A percentile compares a stretch with the other conserved stretches of the same genome.
These are phyloP conservation scores for Begonia peltatifolia DNA, from an alignment of 306 rosid species.

Conservation along the genomic window DNA sequence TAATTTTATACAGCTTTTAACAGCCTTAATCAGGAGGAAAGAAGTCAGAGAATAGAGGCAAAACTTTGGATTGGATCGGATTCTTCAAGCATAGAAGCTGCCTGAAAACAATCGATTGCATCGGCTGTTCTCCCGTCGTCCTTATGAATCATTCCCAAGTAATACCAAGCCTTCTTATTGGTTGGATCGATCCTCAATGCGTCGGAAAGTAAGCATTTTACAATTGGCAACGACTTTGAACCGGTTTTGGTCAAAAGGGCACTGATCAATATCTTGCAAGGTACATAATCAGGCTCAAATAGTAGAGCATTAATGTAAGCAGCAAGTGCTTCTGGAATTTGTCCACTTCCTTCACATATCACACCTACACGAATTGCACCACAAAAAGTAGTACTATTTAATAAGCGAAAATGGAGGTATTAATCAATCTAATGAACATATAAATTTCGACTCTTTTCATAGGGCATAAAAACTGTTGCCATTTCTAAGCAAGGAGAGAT, in stretches of 20 bases:
- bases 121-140: slow-evolving; percentile 58
- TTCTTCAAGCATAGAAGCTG: slow-evolving; percentile 91
- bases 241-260: slow-evolving; percentile 38
- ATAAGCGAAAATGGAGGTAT: no score
- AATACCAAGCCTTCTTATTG: slow-evolving; percentile 72
- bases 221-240: slow-evolving; percentile 40
- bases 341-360: slow-evolving; percentile 48
- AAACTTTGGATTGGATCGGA: slow-evolving; percentile 78
- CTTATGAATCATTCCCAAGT: slow-evolving; percentile 65
- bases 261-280: slow-evolving; percentile 48
- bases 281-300: slow-evolving; percentile 52
- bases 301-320: slow-evolving; percentile 34
- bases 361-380: slow-evolving; percentile 35
- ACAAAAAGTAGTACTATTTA: neutral
- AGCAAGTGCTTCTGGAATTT: slow-evolving; percentile 40
- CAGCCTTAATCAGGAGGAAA: neutral
- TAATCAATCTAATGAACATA: no score
- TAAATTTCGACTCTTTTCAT: no score
- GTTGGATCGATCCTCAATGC: slow-evolving; percentile 72
- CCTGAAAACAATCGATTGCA: slow-evolving; percentile 89
- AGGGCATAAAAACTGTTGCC: no score
- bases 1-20: neutral
- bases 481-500: no score
- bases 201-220: slow-evolving; percentile 69
- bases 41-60: slow-evolving; percentile 35